Evolutionary conservation across 2,329 filamentous ascomycete genomes (phyloP).

Genomic region (Didymella keratinophila): DNA sequence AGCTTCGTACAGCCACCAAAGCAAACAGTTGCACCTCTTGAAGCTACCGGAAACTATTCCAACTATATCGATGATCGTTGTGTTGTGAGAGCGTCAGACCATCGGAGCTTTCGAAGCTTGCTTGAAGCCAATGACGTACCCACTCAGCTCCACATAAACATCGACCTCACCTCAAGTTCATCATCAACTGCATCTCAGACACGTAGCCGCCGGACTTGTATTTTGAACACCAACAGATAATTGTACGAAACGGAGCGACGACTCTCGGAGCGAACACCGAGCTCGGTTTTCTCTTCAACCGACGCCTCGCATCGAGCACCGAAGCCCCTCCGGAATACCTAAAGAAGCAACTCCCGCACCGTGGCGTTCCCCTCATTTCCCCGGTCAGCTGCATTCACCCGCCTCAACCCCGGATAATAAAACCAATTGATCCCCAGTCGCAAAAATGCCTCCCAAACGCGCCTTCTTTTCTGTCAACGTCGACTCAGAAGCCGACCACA

Average conservation of each 20-base stretch:
- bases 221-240: neutral
- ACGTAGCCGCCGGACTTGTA: neutral
- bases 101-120: slow-evolving; percentile 9
- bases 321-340: slow-evolving; percentile 39
- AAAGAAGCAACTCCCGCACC: slow-evolving; percentile 35
- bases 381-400: slow-evolving; percentile 21
- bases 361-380: slow-evolving; percentile 26
- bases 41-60: neutral
- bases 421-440: slow-evolving; percentile 12
- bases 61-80: neutral
- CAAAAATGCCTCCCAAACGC: slow-evolving; percentile 40
- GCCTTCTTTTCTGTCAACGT: slow-evolving; percentile 51
- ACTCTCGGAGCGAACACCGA: slow-evolving; percentile 30
- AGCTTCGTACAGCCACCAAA: neutral
- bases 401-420: slow-evolving; percentile 38
- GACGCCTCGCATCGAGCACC: slow-evolving; percentile 22
- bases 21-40: neutral
- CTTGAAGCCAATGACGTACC: slow-evolving; percentile 17
- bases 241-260: slow-evolving; percentile 1
- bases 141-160: slow-evolving; percentile 18
- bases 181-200: neutral
- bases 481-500: slow-evolving; percentile 50
- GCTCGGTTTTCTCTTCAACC: slow-evolving; percentile 20
- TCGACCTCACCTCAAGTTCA: neutral
- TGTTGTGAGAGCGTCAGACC: slow-evolving; percentile 2